Conservation (phyloP, 805 yeast species). For the Pichia nanzhaoensis region DNA sequence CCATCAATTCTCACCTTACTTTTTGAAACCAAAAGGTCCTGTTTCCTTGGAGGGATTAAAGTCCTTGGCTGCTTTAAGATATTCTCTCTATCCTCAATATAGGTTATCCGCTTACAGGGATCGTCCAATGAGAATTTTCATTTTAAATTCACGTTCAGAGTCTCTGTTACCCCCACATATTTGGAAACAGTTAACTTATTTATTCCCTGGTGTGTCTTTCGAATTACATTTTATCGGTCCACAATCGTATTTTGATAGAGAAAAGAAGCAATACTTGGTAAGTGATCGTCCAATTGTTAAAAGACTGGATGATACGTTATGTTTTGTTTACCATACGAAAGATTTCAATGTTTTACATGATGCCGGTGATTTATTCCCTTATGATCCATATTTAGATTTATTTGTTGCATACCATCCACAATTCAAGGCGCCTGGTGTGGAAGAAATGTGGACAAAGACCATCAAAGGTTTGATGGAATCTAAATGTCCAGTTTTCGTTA, state of each 20-base stretch:
- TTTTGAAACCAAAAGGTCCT: slow-evolving; percentile 77
- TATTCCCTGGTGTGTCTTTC: slow-evolving; percentile 76
- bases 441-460: slow-evolving; percentile 77
- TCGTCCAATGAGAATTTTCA: slow-evolving; percentile 82
- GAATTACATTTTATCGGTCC: slow-evolving; percentile 94
- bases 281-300: slow-evolving; percentile 61
- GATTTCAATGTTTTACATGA: slow-evolving; percentile 89
- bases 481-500: slow-evolving; percentile 85
- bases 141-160: slow-evolving; percentile 89
- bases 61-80: slow-evolving; percentile 86
- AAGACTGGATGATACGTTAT: slow-evolving; percentile 66
- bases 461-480: slow-evolving; percentile 85
- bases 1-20: slow-evolving; percentile 82
- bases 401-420: slow-evolving; percentile 97
- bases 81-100: slow-evolving; percentile 75
- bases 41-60: slow-evolving; percentile 87
- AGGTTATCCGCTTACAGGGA: slow-evolving; percentile 61
- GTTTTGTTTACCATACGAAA: slow-evolving; percentile 78
- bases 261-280: slow-evolving; percentile 52
- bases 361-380: slow-evolving; percentile 92
- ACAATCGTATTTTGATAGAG: slow-evolving; percentile 74
- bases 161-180: slow-evolving; percentile 89
- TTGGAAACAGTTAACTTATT: slow-evolving; percentile 86
- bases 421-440: slow-evolving; percentile 71
- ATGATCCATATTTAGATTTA: slow-evolving; percentile 91